Evolutionary conservation across 371 early-diverging fungal genomes (phyloP).

Genomic region (Blakeslea trispora): DNA sequence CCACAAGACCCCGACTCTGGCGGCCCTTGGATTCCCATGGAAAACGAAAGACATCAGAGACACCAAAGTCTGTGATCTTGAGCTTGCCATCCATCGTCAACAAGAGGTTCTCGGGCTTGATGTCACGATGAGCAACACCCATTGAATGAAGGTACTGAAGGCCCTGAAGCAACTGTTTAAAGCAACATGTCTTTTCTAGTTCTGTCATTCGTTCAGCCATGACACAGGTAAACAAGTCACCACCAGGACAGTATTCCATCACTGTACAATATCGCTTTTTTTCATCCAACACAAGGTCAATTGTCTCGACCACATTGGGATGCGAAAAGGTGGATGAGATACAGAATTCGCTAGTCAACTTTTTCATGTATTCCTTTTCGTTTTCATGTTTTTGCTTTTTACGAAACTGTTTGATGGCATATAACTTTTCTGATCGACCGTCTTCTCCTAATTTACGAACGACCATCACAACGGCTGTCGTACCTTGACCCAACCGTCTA

Average conservation of each 20-base stretch:
- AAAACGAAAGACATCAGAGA: constrained; percentile 89
- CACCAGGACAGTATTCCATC: constrained; percentile 91
- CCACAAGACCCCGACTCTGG: constrained; percentile 80
- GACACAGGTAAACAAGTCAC: constrained; percentile 80
- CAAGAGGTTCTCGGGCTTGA: constrained; percentile 92
- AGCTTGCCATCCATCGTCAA: constrained; percentile 76
- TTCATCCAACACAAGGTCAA: constrained; percentile 92
- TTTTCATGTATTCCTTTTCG: constrained; percentile 89
- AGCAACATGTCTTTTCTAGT: constrained; percentile 83
- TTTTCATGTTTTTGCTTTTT: constrained; percentile 81
- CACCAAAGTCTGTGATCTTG: constrained; percentile 98
- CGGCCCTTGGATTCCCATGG: constrained; percentile 75
- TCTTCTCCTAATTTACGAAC: constrained; percentile 66
- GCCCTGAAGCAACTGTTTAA: constrained; percentile 91
- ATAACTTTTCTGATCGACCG: constrained; percentile 65
- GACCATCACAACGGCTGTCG: constrained; percentile 89
- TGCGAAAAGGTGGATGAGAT: constrained; percentile 84
- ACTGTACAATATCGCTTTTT: constrained; percentile 93
- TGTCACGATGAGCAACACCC: constrained; percentile 94
- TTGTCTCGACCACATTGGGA: constrained; percentile 84
- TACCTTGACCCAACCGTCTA: constrained; percentile 83
- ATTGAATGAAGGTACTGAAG: constrained; percentile 88
- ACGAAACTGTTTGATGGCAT: constrained; percentile 92
- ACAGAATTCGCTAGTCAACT: constrained; percentile 89
- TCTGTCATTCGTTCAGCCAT: constrained; percentile 72